These are phyloP conservation scores for Sergeia podlipaevii DNA, from an alignment of 208 protist species.

Conservation along the genomic window DNA sequence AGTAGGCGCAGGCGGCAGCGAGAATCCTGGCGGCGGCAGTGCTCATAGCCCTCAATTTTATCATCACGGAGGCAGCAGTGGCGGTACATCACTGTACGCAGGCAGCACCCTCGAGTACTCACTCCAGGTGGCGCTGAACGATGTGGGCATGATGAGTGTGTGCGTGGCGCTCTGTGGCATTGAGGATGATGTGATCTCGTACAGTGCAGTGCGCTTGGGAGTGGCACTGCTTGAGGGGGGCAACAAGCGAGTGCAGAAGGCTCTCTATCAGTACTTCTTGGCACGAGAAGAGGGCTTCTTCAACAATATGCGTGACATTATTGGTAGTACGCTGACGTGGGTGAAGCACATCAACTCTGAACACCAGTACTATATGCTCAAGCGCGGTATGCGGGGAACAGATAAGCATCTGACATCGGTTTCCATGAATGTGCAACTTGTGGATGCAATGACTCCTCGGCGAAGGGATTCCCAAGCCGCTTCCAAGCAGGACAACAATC, in stretches of 20 bases:
- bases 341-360: slow-evolving; percentile 45
- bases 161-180: slow-evolving; percentile 43
- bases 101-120: slow-evolving; percentile 23
- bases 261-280: slow-evolving; percentile 57
- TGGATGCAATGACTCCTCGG: slow-evolving; percentile 26
- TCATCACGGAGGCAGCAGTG: too few relatives aligned
- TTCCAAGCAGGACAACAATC: slow-evolving; percentile 7
- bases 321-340: slow-evolving; percentile 43
- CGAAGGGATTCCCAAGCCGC: too few relatives aligned
- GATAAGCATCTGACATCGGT: slow-evolving; percentile 8
- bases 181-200: slow-evolving; percentile 60
- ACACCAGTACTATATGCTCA: slow-evolving; percentile 63
- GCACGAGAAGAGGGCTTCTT: slow-evolving; percentile 74
- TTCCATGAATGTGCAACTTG: slow-evolving; percentile 38
- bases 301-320: slow-evolving; percentile 52
- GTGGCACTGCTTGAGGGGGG: slow-evolving; percentile 73
- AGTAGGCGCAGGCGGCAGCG: slow-evolving; percentile 1
- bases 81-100: too few relatives aligned
- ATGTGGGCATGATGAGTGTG: slow-evolving; percentile 48
- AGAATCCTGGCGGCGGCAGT: too few relatives aligned
- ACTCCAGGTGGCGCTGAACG: slow-evolving; percentile 57
- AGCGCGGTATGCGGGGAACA: slow-evolving; percentile 28
- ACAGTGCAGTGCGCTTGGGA: slow-evolving; percentile 55
- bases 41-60: too few relatives aligned
- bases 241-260: slow-evolving; percentile 58